Base-by-base conservation (phyloP, 2,329 filamentous ascomycete genomes). In the Aspergillus sp. region DNA sequence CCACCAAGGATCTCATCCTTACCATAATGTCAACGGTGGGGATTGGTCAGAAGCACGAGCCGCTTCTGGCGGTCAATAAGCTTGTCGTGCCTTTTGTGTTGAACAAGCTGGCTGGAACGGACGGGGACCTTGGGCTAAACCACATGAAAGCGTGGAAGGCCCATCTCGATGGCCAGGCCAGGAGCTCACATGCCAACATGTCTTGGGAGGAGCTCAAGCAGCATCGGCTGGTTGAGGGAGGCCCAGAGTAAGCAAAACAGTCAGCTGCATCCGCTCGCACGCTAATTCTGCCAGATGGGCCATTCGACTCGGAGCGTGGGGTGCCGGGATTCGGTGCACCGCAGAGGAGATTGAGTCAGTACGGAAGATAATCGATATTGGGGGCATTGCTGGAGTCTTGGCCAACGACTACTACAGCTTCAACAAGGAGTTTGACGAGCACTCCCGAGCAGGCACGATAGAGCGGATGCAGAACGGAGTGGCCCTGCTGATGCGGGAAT, bases 391-490 rank as follows among this genome's bases (percentile, higher is more conserved):
- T 1, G 34, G 51, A 5, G 22, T 54, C 9, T n/a, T 54, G 38
- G 17, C 13, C 3, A 54, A 54, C 13, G 52, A 54, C 52, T 54
- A 54, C 41, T 54, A 54, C 13, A 54, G 52, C 41, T 54, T 54
- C 17, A 45, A 19, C 15, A 54, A 54, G n/a, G 52, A 54, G 41
- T 54, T 54, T 19, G 52, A 54, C 3, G 52, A 45, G 34, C 38
- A 54, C 38, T 22, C 19, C 22, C 52, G 41, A 17, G 9, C 23
- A 8, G 52, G 52, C 13, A 46, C 52, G 7, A 7, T 54, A 38
- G 52, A 54, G 4, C 52, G 52, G 23, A 28, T 54, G 15, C 52
- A 54, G 41, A 54, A 54, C 38, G 41, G 13, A 9, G 38, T 54
- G 23, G 41, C 22, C 15, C 23, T 54, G 23, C 17, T 54, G 17